These are phyloP conservation scores for Colletotrichum melonis DNA, from an alignment of 2,329 filamentous ascomycete species.

Conservation along the genomic window DNA sequence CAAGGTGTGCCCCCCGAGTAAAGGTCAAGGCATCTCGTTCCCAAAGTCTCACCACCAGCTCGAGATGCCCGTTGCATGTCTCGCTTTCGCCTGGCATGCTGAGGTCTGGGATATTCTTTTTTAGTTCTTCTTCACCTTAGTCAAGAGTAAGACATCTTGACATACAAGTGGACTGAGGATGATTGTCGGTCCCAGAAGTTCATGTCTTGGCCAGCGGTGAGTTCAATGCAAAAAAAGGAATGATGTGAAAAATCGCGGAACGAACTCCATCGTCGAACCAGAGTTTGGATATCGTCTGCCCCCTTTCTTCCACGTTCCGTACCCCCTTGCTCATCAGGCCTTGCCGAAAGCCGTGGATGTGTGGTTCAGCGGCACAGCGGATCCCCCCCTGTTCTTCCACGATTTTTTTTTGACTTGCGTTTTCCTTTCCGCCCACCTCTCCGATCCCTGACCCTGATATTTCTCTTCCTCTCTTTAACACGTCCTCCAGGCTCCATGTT, in stretches of 20 bases:
- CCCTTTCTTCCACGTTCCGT: slow-evolving; percentile 8
- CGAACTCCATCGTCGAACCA: slow-evolving; percentile 21
- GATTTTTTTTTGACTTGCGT: slow-evolving; percentile 9
- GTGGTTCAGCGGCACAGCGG: not conserved
- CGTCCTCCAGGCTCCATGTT: not conserved
- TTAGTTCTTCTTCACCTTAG: slow-evolving; percentile 20
- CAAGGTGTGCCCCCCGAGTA: slow-evolving; percentile 4
- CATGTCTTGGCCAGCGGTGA: slow-evolving; percentile 10
- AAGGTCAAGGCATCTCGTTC: slow-evolving; percentile 10
- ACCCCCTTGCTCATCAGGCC: slow-evolving; percentile 4
- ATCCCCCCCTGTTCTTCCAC: slow-evolving; percentile 35
- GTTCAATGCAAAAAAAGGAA: slow-evolving; percentile 19
- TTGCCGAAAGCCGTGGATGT: slow-evolving; percentile 28
- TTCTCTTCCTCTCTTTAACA: slow-evolving; percentile 9
- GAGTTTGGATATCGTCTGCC: slow-evolving; percentile 8
- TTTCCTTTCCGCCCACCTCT: slow-evolving; percentile 34
- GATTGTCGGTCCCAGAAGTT: not conserved
- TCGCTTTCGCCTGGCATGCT: slow-evolving; percentile 19
- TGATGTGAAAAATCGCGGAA: slow-evolving; percentile 16
- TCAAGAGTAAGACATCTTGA: slow-evolving; percentile 16
- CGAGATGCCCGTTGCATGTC: slow-evolving; percentile 29
- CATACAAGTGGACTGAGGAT: not conserved
- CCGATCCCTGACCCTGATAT: slow-evolving; percentile 26
- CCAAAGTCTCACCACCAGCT: slow-evolving; percentile 7
- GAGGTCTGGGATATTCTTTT: not conserved